Evolutionary conservation across 2,329 filamentous ascomycete species (phyloP).

Genomic region (Chaetomium sp.): DNA sequence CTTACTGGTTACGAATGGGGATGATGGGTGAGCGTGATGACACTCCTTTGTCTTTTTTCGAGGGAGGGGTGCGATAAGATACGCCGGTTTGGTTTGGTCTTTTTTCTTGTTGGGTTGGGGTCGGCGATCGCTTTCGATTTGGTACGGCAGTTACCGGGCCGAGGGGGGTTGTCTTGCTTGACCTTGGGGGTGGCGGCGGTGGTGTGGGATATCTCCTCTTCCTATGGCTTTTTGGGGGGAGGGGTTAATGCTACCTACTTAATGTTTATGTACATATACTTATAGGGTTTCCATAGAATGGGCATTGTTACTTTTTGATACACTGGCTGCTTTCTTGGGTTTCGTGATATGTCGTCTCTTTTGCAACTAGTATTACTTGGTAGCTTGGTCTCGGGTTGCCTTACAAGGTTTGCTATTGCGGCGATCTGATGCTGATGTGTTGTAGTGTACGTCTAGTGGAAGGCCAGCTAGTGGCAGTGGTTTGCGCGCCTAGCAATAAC

Average conservation of each 20-base stretch:
- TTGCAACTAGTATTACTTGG: too few species aligned
- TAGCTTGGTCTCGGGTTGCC: background rate
- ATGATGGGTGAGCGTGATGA: background rate
- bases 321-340: background rate
- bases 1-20: background rate
- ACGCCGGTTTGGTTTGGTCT: background rate
- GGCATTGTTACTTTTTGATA: background rate
- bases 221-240: constrained; percentile 6
- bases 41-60: constrained; percentile 11
- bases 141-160: background rate
- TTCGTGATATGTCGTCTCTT: background rate
- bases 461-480: too few species aligned
- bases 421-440: too few species aligned
- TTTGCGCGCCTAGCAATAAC: too few species aligned
- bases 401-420: too few species aligned
- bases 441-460: too few species aligned
- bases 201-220: background rate
- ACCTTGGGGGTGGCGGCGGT: background rate
- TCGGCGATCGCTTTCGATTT: background rate
- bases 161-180: background rate
- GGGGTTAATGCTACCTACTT: constrained; percentile 13
- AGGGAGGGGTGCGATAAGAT: background rate
- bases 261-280: constrained; percentile 23
- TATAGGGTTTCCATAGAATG: constrained; percentile 18
- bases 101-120: background rate